Evolutionary conservation across 2,329 filamentous ascomycete species (phyloP), one percentile per base, ranked within the genome.

Genomic region (Colletotrichum salicis): DNA sequence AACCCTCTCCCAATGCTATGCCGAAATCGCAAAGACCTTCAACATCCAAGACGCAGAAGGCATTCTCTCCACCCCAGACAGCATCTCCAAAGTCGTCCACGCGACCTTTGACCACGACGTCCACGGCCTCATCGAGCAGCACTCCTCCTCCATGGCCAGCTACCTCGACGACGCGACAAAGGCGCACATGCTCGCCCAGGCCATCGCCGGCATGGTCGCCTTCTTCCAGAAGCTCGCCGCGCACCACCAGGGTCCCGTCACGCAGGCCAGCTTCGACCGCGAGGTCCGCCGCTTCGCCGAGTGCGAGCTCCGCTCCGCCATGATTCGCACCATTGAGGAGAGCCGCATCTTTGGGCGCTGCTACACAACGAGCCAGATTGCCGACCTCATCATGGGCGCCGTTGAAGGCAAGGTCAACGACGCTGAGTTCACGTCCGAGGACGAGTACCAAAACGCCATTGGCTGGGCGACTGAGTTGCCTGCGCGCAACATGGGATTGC

Each of bases 401-500:
- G 76, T 81, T 8, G 78, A 79, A 63, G 75, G 73, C 13, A 67
- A 71, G 54, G 51, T 37, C 31, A 54, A 62, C 13, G 73, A 72
- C 54, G 72, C 64, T 2, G 74, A 71, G 19, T 68, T 54, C 4
- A 24, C 65, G 31, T 64, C 58, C 22, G 76, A 75, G 29, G 67
- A 74, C 15, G 76, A 75, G 35, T 67, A 74, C n/a, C 65, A 75
- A 24, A 74, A 75, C 41, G 74, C 72, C 24, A 78, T 78, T 27
- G 76, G 76, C 56, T 77, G 76, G 64, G 77, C 77, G 5, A 77
- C 77, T 35, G 76, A 79, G 71, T 75, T 80, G 41, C 77, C 77
- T 13, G 78, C 78, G 57, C 77, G 79, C 70, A 80, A 81, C 48
- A 82, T 82, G 76, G 82, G 81, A 1, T 55, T 81, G 67, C 81